Conservation (phyloP, 2,329 filamentous ascomycete species). For the Drechslerella coelobrocha region DNA sequence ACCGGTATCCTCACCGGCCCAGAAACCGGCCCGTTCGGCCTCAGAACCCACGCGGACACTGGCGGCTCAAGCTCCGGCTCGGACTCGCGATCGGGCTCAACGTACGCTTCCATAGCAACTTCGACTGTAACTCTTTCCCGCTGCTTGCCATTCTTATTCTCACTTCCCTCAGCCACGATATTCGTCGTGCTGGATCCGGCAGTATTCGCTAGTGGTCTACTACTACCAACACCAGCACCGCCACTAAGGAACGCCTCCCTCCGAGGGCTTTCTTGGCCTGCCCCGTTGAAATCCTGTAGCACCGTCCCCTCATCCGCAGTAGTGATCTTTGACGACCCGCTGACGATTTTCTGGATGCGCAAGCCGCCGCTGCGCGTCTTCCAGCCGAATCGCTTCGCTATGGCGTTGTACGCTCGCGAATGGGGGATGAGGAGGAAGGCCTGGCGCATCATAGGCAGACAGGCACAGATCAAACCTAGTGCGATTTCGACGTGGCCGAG, state of each 20-base stretch:
- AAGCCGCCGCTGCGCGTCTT: not conserved
- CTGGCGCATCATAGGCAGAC: slow-evolving; percentile 45
- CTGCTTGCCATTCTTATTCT: not conserved
- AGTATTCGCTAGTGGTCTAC: not conserved
- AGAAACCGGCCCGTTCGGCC: not conserved
- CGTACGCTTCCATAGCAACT: not conserved
- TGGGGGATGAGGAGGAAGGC: slow-evolving; percentile 28
- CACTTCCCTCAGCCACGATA: not conserved
- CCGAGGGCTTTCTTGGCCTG: not conserved
- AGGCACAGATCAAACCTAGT: slow-evolving; percentile 25
- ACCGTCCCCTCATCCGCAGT: slow-evolving; percentile 17
- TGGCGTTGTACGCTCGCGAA: slow-evolving; percentile 14
- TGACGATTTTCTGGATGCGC: slow-evolving; percentile 36
- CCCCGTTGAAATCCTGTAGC: slow-evolving; percentile 8
- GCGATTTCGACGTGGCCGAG: slow-evolving; percentile 41
- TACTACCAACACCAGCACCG: not conserved
- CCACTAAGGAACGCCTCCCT: not conserved
- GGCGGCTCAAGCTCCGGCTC: not conserved
- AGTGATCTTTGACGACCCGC: slow-evolving; percentile 34
- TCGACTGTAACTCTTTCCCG: not conserved
- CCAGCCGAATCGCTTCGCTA: not conserved
- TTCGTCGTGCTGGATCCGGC: not conserved
- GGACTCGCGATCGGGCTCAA: not conserved
- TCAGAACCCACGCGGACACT: not conserved
- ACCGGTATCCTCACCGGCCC: not conserved